Evolutionary conservation across 306 rosid genomes (phyloP), one percentile per base, ranked within the genome.

Genomic region (Ceratonia siliqua): DNA sequence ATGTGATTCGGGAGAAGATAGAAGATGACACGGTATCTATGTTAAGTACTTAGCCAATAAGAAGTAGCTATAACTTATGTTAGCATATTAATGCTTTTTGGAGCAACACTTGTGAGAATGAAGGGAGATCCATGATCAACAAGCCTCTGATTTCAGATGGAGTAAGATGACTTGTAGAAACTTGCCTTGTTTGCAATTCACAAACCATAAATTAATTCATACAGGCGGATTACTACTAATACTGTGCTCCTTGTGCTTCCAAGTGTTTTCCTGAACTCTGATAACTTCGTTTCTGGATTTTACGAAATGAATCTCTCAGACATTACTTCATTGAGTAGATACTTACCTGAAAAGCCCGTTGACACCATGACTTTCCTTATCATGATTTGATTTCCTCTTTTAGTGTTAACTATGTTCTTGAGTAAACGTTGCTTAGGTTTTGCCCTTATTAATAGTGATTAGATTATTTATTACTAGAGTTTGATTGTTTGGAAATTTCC

Each of bases 151-250:
- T 41, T 28, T 62, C 8, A 1, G 12, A 32, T 39, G 20, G 57
- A 11, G 22, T 14, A 24, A 36, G 15, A 25, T 18, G 65, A 70
- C 32, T 50, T 41, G 62, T 46, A 20, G 54, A 53, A 72, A 45
- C 30, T 53, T 42, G 48, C 21, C 72, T 22, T 9, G 30, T 69
- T 68, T 36, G 17, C 45, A 33, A 35, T 25, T 5, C 21, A 55
- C 41, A 39, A 32, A 48, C 74, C 17, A 64, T 36, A 56, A 72
- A 30, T 62, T 54, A 36, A 39, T 69, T 62, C 76, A 54, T 82
- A 27, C 49, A 58, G 78, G 39, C 39, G 2, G 39, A 41, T 53
- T 53, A 64, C 52, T 63, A 68, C 39, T 55, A 36, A 61, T 54
- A 3, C 49, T 43, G 48, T 62, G 38, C 27, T 52, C 64, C 13